Evolutionary conservation across 2,329 filamentous ascomycete species (phyloP).

Genomic region (Claviceps sp.): DNA sequence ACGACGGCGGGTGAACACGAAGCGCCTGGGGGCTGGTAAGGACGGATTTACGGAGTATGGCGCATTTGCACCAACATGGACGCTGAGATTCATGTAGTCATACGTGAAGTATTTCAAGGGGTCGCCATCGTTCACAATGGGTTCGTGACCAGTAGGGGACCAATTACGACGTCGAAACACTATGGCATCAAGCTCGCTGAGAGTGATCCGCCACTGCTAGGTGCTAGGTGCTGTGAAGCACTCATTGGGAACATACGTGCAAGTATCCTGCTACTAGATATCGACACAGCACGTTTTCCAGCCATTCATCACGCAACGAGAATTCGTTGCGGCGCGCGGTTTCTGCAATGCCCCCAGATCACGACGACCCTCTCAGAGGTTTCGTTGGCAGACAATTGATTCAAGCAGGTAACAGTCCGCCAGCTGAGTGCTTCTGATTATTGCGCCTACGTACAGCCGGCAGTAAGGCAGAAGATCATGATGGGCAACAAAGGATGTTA

Average conservation of each 20-base stretch:
- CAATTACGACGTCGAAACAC: no score
- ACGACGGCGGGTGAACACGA: background rate
- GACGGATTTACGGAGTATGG: background rate
- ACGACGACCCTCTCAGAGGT: background rate
- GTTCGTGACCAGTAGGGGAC: background rate
- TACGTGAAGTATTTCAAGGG: conserved; percentile 1
- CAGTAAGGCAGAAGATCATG: background rate
- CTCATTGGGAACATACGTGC: no score
- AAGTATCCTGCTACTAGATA: no score
- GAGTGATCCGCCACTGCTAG: no score
- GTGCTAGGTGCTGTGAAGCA: no score
- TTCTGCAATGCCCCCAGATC: background rate
- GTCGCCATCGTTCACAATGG: background rate
- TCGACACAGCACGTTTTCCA: no score
- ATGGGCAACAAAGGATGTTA: background rate
- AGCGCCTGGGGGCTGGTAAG: background rate
- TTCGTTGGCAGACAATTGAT: background rate
- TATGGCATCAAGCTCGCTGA: no score
- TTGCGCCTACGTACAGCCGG: background rate
- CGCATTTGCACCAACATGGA: background rate
- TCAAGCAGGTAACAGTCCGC: background rate
- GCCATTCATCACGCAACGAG: no score
- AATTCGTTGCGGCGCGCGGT: background rate
- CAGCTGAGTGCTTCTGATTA: background rate
- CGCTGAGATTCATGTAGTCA: background rate